Evolutionary conservation across 1,139 yeast species (phyloP).

Genomic region (Pneumocystis canis): DNA sequence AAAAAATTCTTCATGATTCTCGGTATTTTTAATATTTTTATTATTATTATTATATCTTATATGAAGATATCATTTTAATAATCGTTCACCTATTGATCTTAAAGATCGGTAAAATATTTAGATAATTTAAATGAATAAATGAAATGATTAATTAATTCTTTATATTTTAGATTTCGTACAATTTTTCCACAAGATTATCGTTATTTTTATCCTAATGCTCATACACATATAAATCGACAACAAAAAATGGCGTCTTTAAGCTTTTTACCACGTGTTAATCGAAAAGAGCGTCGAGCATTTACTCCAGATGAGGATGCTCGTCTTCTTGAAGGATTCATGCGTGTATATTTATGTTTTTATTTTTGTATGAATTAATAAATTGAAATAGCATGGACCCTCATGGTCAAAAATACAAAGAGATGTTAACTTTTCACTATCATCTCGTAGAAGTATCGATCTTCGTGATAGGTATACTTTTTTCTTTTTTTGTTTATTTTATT

Average conservation of each 20-base stretch:
- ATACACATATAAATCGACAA: conserved; percentile 26
- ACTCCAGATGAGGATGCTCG: conserved; percentile 66
- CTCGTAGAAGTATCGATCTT: conserved; percentile 31
- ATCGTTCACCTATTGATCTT: conserved; percentile 30
- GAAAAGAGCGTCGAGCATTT: conserved; percentile 31
- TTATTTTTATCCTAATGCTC: conserved; percentile 32
- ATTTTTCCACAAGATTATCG: conserved; percentile 33
- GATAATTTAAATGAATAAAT: too few relatives aligned
- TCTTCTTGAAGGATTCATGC: conserved; percentile 50
- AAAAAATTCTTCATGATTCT: conserved; percentile 31
- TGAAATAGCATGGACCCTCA: conserved; percentile 52
- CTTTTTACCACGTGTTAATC: conserved; percentile 25
- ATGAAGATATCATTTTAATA: conserved; percentile 24
- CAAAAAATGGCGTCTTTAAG: conserved; percentile 14
- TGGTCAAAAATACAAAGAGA: conserved; percentile 68
- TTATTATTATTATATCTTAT: not conserved
- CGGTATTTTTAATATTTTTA: conserved; percentile 8
- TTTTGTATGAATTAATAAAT: not conserved
- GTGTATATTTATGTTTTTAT: conserved; percentile 3
- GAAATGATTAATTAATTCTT: not conserved
- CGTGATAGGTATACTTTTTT: conserved; percentile 22
- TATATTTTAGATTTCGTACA: conserved; percentile 24
- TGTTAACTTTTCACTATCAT: conserved; percentile 24
- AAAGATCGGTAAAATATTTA: conserved; percentile 14
- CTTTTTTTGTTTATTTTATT: not conserved